Evolutionary conservation across 2,329 filamentous ascomycete species (phyloP).

Genomic region (Ceratocystis destructans): DNA sequence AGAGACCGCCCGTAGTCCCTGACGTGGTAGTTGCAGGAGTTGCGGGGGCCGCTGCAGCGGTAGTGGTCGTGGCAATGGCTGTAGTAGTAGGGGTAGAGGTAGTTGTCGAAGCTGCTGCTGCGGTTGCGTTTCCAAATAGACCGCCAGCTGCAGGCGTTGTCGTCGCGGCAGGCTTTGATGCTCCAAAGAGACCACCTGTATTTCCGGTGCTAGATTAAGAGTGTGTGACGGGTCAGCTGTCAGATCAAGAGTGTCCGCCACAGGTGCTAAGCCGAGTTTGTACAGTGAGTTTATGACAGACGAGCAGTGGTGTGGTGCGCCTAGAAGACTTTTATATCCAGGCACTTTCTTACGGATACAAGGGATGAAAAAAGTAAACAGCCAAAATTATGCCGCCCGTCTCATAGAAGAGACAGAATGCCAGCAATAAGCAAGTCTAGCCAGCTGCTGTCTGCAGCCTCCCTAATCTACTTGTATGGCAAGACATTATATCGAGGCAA

Average conservation of each 20-base stretch:
- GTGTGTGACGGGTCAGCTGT: slow-evolving; percentile 5
- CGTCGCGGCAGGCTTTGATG: slow-evolving; percentile 22
- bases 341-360: background rate
- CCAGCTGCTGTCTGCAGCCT: background rate
- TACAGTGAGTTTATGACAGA: no score
- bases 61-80: slow-evolving; percentile 6
- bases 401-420: background rate
- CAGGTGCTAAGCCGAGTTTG: no score
- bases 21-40: slow-evolving; percentile 19
- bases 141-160: slow-evolving; percentile 26
- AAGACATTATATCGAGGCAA: background rate
- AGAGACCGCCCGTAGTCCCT: slow-evolving; percentile 28
- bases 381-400: background rate
- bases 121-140: slow-evolving; percentile 27
- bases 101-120: slow-evolving; percentile 22
- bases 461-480: background rate
- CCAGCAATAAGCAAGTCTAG: no score
- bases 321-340: background rate
- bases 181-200: slow-evolving; percentile 12
- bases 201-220: slow-evolving; percentile 19
- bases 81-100: slow-evolving; percentile 23
- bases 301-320: background rate
- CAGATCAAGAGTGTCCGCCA: background rate
- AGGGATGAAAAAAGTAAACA: slow-evolving; percentile 5
- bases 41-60: background rate